These are phyloP conservation scores for Chaetomiaceae sp. DNA, from an alignment of 2,329 filamentous ascomycete species.

Conservation along the genomic window DNA sequence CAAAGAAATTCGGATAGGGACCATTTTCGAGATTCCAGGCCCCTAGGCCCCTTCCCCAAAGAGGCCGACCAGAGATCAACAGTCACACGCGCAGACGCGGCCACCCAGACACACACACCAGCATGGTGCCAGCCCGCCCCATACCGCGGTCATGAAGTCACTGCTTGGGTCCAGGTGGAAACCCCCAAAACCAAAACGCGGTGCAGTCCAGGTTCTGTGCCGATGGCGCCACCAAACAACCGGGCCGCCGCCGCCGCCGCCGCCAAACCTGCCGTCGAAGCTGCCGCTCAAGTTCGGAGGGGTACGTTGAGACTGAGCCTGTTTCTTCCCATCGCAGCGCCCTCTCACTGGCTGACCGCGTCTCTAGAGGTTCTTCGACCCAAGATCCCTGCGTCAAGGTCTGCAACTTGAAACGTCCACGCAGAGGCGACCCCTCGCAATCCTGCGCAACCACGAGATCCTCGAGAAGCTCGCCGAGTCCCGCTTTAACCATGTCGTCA, in stretches of 20 bases:
- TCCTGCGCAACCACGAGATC: constrained; percentile 21
- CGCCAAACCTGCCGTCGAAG: too few relatives aligned
- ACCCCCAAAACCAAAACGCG: constrained; percentile 15
- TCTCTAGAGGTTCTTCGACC: not conserved
- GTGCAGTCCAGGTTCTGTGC: constrained; percentile 1
- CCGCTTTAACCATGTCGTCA: constrained; percentile 34
- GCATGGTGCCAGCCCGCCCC: constrained; percentile 17
- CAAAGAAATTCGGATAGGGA: too few relatives aligned
- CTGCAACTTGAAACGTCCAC: constrained; percentile 1
- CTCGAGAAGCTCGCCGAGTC: constrained; percentile 25
- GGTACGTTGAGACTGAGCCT: too few relatives aligned
- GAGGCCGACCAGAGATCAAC: too few relatives aligned
- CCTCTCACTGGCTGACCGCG: not conserved
- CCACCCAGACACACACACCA: constrained; percentile 8
- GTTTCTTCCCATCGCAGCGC: too few relatives aligned
- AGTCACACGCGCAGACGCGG: too few relatives aligned
- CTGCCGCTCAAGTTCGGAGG: too few relatives aligned
- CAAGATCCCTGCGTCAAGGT: not conserved
- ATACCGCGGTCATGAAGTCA: constrained; percentile 23
- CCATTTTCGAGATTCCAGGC: too few relatives aligned
- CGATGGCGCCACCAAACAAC: constrained; percentile 1
- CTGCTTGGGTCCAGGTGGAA: constrained; percentile 20
- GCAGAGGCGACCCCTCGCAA: not conserved
- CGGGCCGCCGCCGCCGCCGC: not conserved
- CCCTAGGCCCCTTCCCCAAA: too few relatives aligned